Base-by-base conservation (phyloP, 2,329 filamentous ascomycete genomes). In the Ophiosphaerella narmari region DNA sequence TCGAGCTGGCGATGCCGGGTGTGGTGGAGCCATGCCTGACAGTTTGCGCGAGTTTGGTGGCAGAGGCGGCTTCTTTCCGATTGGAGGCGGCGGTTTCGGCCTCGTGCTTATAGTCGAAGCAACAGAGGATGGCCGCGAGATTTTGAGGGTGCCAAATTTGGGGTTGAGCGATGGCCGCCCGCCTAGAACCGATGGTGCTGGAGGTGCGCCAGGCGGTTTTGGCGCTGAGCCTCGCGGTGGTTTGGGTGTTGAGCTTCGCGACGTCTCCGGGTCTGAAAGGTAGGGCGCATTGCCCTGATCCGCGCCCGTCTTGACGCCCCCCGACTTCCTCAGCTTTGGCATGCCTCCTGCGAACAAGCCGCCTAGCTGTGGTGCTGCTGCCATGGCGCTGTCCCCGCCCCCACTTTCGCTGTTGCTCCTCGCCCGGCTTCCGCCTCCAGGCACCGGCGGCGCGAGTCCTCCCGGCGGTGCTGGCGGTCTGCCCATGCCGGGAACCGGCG, bases 301-400 rank as follows among this genome's bases (percentile, higher is more conserved):
- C 59, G 88, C 88, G 34, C 75, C 76, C 36, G 78, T 79, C 44
- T 78, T 76, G 29, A 80, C 72, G 40, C 90, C 92, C 48, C 91
- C 89, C 3, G 87, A 83, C 78, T 95, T 97, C 72, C 90, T 89
- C 66, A 99, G 73, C 77, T 97, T 97, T 2, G 94, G 94, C 84
- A 97, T 97, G 33, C 93, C 94, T 32, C 91, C 92, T 1, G 90
- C 91, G 68, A 99, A 96, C 23, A 99, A 74, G 1, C 94, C 94
- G 26, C 80, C 93, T 9, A 97, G 74, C 70, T 97, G 93, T 9
- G 91, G 91, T 40, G 90, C 58, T 12, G 65, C 64, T 18, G 57
- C 55, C 39, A 63, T 51, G 13, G 46, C 60, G 35, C 59, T 60
- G 13, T 68, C 69, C 55, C 62, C 58, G 14, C 67, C 60, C 16